These are phyloP conservation scores for Botrytis deweyae DNA, from an alignment of 2,329 filamentous ascomycete species.

Conservation along the genomic window DNA sequence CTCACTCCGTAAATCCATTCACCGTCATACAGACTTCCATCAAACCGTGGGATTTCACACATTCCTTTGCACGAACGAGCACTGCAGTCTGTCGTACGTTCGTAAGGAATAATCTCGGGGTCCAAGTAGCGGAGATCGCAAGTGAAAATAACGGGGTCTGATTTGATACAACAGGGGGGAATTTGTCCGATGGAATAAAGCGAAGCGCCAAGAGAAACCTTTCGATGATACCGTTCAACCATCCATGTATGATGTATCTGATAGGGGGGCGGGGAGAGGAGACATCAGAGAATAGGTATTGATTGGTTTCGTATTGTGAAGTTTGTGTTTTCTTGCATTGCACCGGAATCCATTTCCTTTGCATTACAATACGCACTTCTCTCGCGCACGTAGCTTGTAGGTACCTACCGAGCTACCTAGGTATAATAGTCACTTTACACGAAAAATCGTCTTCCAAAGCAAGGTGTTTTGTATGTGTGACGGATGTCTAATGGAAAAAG, in stretches of 20 bases:
- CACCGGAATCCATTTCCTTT: constrained; percentile 1
- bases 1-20: not conserved
- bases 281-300: not conserved
- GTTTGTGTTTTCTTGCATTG: constrained; percentile 1
- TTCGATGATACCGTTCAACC: not conserved
- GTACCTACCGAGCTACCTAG: not conserved
- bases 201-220: not conserved
- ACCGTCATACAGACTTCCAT: not conserved
- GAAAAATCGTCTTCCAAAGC: not conserved
- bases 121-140: not conserved
- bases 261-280: not conserved
- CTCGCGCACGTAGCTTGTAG: not conserved
- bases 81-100: not conserved
- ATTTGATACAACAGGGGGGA: not conserved
- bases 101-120: not conserved
- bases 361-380: not conserved
- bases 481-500: not conserved
- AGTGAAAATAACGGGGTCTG: not conserved
- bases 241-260: not conserved
- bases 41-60: not conserved
- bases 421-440: not conserved
- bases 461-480: not conserved
- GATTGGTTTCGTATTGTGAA: constrained; percentile 4
- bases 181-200: constrained; percentile 11
- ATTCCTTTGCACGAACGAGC: not conserved